Evolutionary conservation across 2,329 filamentous ascomycete species (phyloP), one percentile per base, ranked within the genome.

Genomic region (Calonectria montana): DNA sequence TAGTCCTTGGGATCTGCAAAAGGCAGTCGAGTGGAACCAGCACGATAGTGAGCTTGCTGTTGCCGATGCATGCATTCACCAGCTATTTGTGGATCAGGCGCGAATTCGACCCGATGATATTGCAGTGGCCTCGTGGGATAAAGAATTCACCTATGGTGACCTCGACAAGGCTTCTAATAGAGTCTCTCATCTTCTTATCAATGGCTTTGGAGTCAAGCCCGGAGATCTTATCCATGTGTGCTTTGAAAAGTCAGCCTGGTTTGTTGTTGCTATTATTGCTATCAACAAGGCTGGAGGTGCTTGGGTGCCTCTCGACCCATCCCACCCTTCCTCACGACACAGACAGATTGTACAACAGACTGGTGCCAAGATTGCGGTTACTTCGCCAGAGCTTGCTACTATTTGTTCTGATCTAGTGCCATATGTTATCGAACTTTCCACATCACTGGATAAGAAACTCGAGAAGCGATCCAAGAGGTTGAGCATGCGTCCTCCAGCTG

Each of bases 121-220:
- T 59, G 80, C 79, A 0, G 41, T 81, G 1, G 66, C 31, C 21
- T 73, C 80, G 0, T 82, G 80, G 78, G 79, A 82, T 31, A 77
- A 75, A 2, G 23, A 75, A 0, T 63, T 80, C 5, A 79, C 78
- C 0, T 81, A 78, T 27, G 29, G 13, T 1, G 59, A 76, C 6
- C 62, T 78, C 3, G 62, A 74, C 9, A 29, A n/a, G 1, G n/a
- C 68, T 9, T 27, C 77, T 2, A 67, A 35, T 4, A 9, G 10
- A 4, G 27, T 78, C 3, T 69, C 71, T 1, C 29, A 25, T 12
- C 45, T 66, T n/a, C 69, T 78, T 12, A 21, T 70, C 7, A 13
- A 65, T 35, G 45, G 53, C 7, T 27, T 65, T 4, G 72, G 65
- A 27, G 66, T 76, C 10, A 65, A 57, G 16, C 63, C 59, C 3